phyloP scores from a whole-genome alignment of 805 yeast species.

The Cyberlindnera mycetangii region DNA sequence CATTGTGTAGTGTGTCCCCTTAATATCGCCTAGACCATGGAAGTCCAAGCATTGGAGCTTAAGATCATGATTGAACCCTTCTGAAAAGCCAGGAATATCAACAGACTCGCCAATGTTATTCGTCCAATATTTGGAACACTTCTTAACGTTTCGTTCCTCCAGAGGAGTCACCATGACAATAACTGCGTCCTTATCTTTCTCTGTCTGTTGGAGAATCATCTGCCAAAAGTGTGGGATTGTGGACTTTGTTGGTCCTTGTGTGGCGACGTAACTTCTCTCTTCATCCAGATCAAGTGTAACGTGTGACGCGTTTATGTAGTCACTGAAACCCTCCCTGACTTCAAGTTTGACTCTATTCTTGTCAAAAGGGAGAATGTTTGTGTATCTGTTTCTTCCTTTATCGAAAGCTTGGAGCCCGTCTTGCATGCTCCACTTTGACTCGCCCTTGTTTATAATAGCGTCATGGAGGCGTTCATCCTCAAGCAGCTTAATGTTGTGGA shows the following conservation, averaged over 20 bases:
- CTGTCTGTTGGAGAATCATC: constrained; percentile 63
- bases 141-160: constrained; percentile 63
- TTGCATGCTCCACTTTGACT: constrained; percentile 26
- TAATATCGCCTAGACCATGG: constrained; percentile 1
- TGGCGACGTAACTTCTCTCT: constrained; percentile 51
- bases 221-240: constrained; percentile 91
- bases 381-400: constrained; percentile 50
- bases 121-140: constrained; percentile 84
- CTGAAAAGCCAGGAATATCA: constrained; percentile 8
- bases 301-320: constrained; percentile 26
- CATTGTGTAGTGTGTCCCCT: constrained; percentile 21
- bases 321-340: constrained; percentile 22
- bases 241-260: constrained; percentile 74
- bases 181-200: constrained; percentile 54
- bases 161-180: constrained; percentile 77
- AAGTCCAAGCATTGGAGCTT: constrained; percentile 23
- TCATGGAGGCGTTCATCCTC: constrained; percentile 39
- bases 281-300: constrained; percentile 8
- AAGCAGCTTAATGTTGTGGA: constrained; percentile 32
- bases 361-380: constrained; percentile 66
- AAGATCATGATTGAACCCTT: constrained; percentile 14
- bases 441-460: constrained; percentile 28
- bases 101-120: constrained; percentile 29
- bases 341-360: constrained; percentile 47
- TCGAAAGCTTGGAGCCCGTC: constrained; percentile 18